These are phyloP conservation scores for Diaporthe longicolla DNA, from an alignment of 2,329 filamentous ascomycete species.

Conservation along the genomic window DNA sequence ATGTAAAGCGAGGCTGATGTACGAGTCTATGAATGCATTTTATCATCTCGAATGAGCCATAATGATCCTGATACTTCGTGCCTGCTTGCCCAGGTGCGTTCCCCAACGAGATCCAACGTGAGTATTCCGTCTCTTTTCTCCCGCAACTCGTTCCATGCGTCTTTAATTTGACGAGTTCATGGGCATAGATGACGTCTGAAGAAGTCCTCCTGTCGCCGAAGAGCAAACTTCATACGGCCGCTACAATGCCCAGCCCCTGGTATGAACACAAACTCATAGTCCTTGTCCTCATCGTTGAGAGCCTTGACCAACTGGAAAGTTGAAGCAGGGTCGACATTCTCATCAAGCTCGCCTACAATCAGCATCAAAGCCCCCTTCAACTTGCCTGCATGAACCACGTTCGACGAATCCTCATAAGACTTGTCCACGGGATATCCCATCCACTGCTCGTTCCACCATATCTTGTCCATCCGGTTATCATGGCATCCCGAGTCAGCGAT, in stretches of 20 bases:
- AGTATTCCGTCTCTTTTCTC: background rate
- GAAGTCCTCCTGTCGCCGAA: background rate
- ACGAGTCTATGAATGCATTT: background rate
- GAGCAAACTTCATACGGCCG: background rate
- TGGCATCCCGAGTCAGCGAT: background rate
- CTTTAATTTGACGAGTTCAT: too few species aligned
- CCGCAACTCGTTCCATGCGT: too few species aligned
- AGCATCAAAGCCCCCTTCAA: background rate
- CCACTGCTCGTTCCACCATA: constrained; percentile 21
- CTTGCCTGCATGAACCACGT: background rate
- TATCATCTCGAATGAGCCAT: background rate
- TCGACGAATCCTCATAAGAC: constrained; percentile 5
- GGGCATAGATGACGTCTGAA: constrained; percentile 2
- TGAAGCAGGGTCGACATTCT: background rate
- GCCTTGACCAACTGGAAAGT: constrained; percentile 7
- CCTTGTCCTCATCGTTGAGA: background rate
- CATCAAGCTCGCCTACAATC: constrained; percentile 8
- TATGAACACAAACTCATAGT: background rate
- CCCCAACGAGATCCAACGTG: too few species aligned
- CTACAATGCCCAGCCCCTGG: background rate
- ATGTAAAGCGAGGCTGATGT: background rate
- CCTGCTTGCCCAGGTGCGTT: too few species aligned
- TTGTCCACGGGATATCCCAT: constrained; percentile 9
- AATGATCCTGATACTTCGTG: background rate
- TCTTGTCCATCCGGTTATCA: constrained; percentile 14